phyloP scores from a whole-genome alignment of 352 stramenopile genomes.

The Phytopythium boreale region DNA sequence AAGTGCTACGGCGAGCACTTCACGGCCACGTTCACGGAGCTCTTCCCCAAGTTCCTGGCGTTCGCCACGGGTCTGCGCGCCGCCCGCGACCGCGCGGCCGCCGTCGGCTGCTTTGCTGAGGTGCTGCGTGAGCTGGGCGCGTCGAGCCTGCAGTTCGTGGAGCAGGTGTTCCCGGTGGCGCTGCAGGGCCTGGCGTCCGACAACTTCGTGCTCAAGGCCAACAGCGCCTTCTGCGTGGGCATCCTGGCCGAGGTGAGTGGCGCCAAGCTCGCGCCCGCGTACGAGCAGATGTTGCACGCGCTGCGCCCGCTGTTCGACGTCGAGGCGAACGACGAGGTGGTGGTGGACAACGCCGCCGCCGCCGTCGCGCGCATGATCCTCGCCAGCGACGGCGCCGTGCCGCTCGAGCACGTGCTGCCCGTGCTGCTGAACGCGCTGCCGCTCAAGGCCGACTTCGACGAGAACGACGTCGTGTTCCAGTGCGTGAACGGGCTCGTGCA shows the following conservation, averaged over 20 bases:
- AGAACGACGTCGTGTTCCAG: conserved; percentile 95
- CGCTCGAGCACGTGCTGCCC: conserved; percentile 92
- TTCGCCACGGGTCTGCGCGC: conserved; percentile 91
- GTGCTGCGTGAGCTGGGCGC: conserved; percentile 90
- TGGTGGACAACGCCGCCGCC: conserved; percentile 92
- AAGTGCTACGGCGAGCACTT: conserved; percentile 95
- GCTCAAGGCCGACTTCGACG: conserved; percentile 95
- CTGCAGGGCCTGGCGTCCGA: conserved; percentile 89
- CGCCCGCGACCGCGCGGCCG: conserved; percentile 91
- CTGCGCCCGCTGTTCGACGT: conserved; percentile 91
- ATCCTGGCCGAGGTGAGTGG: conserved; percentile 88
- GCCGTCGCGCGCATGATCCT: conserved; percentile 94
- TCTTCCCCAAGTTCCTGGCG: conserved; percentile 88
- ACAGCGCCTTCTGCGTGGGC: conserved; percentile 94
- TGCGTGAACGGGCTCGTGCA: conserved; percentile 93
- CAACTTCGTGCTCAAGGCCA: conserved; percentile 92
- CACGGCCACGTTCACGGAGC: conserved; percentile 85
- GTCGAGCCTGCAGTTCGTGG: conserved; percentile 80
- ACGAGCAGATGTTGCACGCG: conserved; percentile 90
- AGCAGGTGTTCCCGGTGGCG: conserved; percentile 89
- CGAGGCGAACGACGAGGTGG: conserved; percentile 82
- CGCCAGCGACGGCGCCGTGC: conserved; percentile 62
- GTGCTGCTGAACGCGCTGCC: conserved; percentile 92
- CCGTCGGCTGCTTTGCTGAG: conserved; percentile 94
- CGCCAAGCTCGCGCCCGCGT: conserved; percentile 73